Conservation (phyloP, 1,139 yeast species). For the Geotrichum phurueaensis region DNA sequence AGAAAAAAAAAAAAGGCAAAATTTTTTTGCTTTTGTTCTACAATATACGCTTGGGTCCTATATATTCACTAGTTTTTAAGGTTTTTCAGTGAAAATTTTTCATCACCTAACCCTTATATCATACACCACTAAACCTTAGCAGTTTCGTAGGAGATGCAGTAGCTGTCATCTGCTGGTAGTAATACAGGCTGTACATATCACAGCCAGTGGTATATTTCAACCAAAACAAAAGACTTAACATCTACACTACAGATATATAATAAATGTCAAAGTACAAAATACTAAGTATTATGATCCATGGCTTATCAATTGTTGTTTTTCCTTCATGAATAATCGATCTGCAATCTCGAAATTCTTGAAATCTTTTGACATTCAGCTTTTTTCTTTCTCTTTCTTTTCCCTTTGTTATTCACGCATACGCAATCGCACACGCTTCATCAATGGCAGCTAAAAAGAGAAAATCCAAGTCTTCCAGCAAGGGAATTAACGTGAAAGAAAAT, state of each 20-base stretch:
- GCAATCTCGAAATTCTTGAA: not conserved
- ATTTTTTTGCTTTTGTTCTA: not conserved
- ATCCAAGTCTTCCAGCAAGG: not conserved
- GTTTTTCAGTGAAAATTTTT: not conserved
- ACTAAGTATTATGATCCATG: not conserved
- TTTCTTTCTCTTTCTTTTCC: not conserved
- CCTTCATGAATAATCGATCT: not conserved
- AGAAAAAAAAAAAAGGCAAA: not conserved
- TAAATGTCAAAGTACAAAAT: not conserved
- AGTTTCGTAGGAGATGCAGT: not conserved
- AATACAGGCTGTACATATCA: no score
- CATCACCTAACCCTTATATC: not conserved
- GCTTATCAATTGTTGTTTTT: not conserved
- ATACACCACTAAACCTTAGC: not conserved
- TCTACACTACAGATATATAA: not conserved
- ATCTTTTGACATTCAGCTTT: not conserved
- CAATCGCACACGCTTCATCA: not conserved
- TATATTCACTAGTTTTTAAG: not conserved
- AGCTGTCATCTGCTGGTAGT: not conserved
- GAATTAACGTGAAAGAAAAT: not conserved
- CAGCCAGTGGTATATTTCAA: no score
- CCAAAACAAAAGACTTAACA: not conserved
- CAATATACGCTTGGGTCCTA: not conserved
- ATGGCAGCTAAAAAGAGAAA: constrained; percentile 7
- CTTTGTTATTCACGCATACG: not conserved